A percentile compares a stretch with the other conserved stretches of the same genome.
These are phyloP conservation scores for Erodium moschatum DNA, from an alignment of 441 rosid genomes.

Conservation along the genomic window DNA sequence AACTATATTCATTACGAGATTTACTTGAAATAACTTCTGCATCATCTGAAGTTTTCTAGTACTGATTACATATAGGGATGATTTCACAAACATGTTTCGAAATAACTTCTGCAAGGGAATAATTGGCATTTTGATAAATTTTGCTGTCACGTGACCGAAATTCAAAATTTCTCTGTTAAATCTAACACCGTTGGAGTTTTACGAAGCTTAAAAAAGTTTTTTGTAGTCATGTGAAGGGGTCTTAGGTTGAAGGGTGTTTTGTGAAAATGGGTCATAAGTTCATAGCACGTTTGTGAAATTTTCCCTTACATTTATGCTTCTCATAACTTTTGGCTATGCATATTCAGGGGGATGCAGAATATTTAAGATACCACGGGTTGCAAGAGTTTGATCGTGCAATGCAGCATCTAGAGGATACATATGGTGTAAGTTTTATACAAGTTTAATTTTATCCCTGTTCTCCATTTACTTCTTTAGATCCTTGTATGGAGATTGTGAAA, in stretches of 20 bases:
- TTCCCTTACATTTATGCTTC: no score
- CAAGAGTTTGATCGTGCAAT: slow-evolving; percentile 93
- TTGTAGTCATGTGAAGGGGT: no score
- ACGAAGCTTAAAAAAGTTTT: no score
- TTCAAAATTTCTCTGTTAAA: no score
- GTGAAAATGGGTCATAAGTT: no score
- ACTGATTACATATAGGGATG: not conserved
- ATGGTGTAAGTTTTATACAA: slow-evolving; percentile 49
- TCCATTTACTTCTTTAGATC: not conserved
- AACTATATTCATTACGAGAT: not conserved
- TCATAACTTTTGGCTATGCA: slow-evolving; percentile 14
- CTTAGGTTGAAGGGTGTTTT: no score
- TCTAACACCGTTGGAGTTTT: no score
- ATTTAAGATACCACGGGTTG: slow-evolving; percentile 71
- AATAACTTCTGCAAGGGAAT: no score
- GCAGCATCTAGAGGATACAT: slow-evolving; percentile 77
- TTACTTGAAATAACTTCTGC: not conserved
- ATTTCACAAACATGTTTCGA: no score
- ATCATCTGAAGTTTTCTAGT: not conserved
- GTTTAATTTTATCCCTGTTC: slow-evolving; percentile 7
- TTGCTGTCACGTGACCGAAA: no score
- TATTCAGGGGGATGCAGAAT: slow-evolving; percentile 64
- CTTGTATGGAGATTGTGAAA: not conserved
- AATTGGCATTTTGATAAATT: no score
- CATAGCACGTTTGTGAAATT: no score